Percentiles rank a stretch among this genome's conserved stretches.
These are phyloP conservation scores for Alternaria ethzedia DNA, from an alignment of 2,329 filamentous ascomycete genomes.

Conservation along the genomic window DNA sequence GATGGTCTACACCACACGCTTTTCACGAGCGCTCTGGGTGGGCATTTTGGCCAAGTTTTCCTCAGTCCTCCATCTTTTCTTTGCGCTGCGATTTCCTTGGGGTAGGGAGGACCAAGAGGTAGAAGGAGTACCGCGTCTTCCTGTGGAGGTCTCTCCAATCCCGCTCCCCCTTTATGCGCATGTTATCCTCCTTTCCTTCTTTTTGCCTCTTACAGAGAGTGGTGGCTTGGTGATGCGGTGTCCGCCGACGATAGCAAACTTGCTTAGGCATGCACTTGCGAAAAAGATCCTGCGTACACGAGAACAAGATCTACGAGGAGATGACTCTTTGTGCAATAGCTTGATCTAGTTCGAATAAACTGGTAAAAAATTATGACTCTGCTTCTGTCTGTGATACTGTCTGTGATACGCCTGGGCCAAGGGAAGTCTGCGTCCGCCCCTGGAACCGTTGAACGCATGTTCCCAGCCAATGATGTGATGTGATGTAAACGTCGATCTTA, in stretches of 20 bases:
- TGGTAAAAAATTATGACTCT: slow-evolving; percentile 21
- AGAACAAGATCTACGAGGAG: slow-evolving; percentile 29
- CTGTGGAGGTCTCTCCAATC: slow-evolving; percentile 11
- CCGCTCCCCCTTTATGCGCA: slow-evolving; percentile 14
- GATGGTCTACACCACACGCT: slow-evolving; percentile 25
- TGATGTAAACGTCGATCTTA: slow-evolving; percentile 16
- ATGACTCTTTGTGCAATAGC: slow-evolving; percentile 37
- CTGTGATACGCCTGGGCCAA: not conserved
- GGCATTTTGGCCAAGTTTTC: slow-evolving; percentile 16
- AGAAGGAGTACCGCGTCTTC: slow-evolving; percentile 6
- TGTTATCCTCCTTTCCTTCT: slow-evolving; percentile 8
- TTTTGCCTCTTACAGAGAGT: slow-evolving; percentile 1
- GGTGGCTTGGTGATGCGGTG: slow-evolving; percentile 15
- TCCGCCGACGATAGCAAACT: slow-evolving; percentile 15
- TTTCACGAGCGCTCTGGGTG: slow-evolving; percentile 27
- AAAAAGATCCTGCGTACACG: slow-evolving; percentile 15
- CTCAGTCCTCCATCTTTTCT: slow-evolving; percentile 21
- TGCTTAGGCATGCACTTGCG: slow-evolving; percentile 37
- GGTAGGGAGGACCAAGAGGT: slow-evolving; percentile 13
- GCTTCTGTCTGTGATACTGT: not conserved
- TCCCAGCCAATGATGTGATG: slow-evolving; percentile 9
- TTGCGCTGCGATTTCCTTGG: slow-evolving; percentile 3
- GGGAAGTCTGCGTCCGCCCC: not conserved
- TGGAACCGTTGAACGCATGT: not conserved
- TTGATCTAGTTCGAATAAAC: slow-evolving; percentile 38